Percentiles rank a stretch among this genome's conserved stretches.
These are phyloP conservation scores for Dichotomocladium elegans DNA, from an alignment of 371 early-diverging fungal genomes.

Conservation along the genomic window DNA sequence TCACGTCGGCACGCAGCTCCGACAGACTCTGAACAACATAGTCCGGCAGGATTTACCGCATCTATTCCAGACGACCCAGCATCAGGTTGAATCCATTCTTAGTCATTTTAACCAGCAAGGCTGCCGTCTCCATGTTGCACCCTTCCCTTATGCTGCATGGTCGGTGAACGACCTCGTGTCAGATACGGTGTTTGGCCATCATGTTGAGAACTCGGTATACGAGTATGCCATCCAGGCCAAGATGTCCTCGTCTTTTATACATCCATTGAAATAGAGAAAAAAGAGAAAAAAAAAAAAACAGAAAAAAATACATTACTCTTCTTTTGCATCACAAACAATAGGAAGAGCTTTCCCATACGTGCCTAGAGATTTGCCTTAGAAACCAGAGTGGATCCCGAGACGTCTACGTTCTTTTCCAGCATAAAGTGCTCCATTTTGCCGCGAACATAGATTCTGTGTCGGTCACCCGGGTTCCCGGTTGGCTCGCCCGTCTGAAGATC, in stretches of 20 bases:
- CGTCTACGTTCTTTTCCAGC: slow-evolving; percentile 25
- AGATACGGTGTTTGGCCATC: neutral
- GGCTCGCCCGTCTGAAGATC: slow-evolving; percentile 10
- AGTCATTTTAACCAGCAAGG: slow-evolving; percentile 12
- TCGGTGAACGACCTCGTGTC: neutral
- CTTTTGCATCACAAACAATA: no score
- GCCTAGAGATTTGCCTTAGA: no score
- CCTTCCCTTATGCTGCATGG: neutral
- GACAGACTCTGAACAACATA: slow-evolving; percentile 11
- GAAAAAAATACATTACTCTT: no score
- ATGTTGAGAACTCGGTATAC: neutral
- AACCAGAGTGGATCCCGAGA: no score
- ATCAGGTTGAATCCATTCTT: slow-evolving; percentile 11
- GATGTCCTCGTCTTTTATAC: neutral
- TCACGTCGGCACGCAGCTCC: slow-evolving; percentile 12
- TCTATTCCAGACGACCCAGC: slow-evolving; percentile 10
- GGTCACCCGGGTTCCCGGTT: slow-evolving; percentile 14
- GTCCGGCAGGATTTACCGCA: slow-evolving; percentile 10
- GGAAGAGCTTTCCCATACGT: no score
- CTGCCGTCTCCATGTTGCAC: neutral
- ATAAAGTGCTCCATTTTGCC: slow-evolving; percentile 23
- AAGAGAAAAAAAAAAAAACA: no score
- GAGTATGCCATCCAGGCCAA: neutral
- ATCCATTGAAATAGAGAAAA: neutral
- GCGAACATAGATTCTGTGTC: slow-evolving; percentile 36